Base-by-base conservation (phyloP, 805 yeast species). In the Starmerella geochares region DNA sequence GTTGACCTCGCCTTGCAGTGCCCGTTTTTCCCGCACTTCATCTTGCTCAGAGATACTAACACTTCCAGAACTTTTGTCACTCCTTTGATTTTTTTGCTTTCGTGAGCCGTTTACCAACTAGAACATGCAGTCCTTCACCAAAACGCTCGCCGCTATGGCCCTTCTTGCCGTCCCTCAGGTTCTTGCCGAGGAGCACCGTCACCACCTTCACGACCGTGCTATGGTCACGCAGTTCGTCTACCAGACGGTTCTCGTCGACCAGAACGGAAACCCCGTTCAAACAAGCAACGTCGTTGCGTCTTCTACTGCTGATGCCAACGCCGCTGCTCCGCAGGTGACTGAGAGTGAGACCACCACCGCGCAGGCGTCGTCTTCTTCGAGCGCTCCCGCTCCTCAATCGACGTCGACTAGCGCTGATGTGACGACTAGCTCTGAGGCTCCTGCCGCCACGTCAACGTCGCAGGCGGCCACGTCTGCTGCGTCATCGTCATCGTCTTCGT, bases 141-240 rank as follows among this genome's bases (percentile, higher is more conserved):
- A 46, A 39, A 21, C 52, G 17, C 24, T 50, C 33, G 56, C 56
- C 19, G 58, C 52, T 17, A 35, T 53, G 29, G 58, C 62, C 13
- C 29, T 61, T 44, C 43, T 56, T 33, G 58, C 58, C 24, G 56
- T 58, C 38, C 40, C 60, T 49, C 70, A 72, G 54, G 71, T 69
- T 37, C 52, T 65, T 39, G 77, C 76, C 53, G 67, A 67, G 16
- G 68, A 72, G 75, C 60, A 67, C 73, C 50, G 67, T 71, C 60
- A 65, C 61, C 84, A 79, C 68, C 72, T 72, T 51, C 83, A 80
- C 69, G 67, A 67, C 64, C 69, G 73, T 47, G 73, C 70, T 41
- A 51, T 70, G 51, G 67, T 71, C 51, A 66, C 74, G 44, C 66
- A 69, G 60, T 71, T 69, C 63, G 70, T 69, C 45, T 76, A 78